A percentile compares a stretch with the other conserved stretches of the same genome.
phyloP scores from a whole-genome alignment of 2,329 filamentous ascomycete genomes.

The Incumbomyces delicatus region DNA sequence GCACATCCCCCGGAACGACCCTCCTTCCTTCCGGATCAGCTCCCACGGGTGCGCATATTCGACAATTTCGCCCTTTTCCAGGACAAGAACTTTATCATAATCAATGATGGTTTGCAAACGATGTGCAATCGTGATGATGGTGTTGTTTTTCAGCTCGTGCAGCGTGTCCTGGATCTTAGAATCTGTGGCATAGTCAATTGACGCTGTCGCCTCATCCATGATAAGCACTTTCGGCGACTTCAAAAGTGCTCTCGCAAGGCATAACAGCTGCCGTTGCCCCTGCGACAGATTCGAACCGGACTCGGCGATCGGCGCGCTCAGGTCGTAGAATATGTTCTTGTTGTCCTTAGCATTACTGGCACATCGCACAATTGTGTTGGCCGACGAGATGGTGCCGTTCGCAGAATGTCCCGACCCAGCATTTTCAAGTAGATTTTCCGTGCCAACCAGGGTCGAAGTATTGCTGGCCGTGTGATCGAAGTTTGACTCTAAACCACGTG shows the following conservation, averaged over 20 bases:
- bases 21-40: constrained; percentile 60
- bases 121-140: constrained; percentile 94
- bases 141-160: constrained; percentile 74
- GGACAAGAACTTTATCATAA: constrained; percentile 91
- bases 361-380: constrained; percentile 14
- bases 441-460: constrained; percentile 18
- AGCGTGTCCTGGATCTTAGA: constrained; percentile 94
- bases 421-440: constrained; percentile 14
- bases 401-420: constrained; percentile 17
- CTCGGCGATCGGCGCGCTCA: constrained; percentile 73
- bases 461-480: constrained; percentile 20
- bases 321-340: constrained; percentile 88
- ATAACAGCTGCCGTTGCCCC: constrained; percentile 88
- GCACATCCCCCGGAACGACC: constrained; percentile 59
- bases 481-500: constrained; percentile 24
- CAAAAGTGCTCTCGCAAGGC: constrained; percentile 82
- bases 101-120: constrained; percentile 93
- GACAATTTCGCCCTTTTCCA: constrained; percentile 78
- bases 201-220: constrained; percentile 98
- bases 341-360: constrained; percentile 46
- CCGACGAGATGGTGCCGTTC: constrained; percentile 16
- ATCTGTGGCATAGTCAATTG: constrained; percentile 93
- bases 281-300: constrained; percentile 92
- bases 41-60: constrained; percentile 88
- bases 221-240: constrained; percentile 88